Evolutionary conservation across 257 asterid genomes (phyloP), one percentile per base, ranked within the genome.

Genomic region (Phtheirospermum japonicum): DNA sequence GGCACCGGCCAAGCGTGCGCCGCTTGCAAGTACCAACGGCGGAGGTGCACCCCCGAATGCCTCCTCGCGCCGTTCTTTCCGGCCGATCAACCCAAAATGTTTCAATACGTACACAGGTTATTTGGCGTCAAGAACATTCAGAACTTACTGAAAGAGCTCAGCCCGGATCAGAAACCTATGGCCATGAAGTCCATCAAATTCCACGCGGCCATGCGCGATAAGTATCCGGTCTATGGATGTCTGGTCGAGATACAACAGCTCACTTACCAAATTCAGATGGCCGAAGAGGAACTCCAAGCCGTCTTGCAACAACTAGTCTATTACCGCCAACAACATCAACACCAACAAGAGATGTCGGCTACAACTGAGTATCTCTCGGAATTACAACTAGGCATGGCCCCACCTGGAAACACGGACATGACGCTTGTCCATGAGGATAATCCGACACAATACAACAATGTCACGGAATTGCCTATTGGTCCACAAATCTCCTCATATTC

Each of bases 1-100:
- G 96, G 97, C 74, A 85, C 87, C 67, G 86, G 92, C 78, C 92
- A 85, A 63, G 97, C 97, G 37, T 90, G 95, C 67, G 97, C 97
- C 2, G 92, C 95, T 17, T 90, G 97, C 74, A 90, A 85, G 82
- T 90, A 82, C 70, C 97, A 87, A 31, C 73, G 97, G 51, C 68
- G 93, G 58, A 70, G 92, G 59, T 90, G 97, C 81, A 80, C 69
- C 4, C 66, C 88, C 2, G 89, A 83, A 61, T 90, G 97, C 72
- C 88, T 77, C 4, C 89, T 90, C 4, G 96, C 97, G 0, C 96
- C 96, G 0, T 85, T 81, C 42, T 90, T 90, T 45, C 97, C 97
- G 0, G 93, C 97, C 7, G 97, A 87, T 46, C 93, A 85, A 43
- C 93, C 85, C 0, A 79, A 85, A 39, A 79, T 80, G 73, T 90